Conservation (phyloP, 495 filamentous ascomycete species). For the Amniculicola lignicola region DNA sequence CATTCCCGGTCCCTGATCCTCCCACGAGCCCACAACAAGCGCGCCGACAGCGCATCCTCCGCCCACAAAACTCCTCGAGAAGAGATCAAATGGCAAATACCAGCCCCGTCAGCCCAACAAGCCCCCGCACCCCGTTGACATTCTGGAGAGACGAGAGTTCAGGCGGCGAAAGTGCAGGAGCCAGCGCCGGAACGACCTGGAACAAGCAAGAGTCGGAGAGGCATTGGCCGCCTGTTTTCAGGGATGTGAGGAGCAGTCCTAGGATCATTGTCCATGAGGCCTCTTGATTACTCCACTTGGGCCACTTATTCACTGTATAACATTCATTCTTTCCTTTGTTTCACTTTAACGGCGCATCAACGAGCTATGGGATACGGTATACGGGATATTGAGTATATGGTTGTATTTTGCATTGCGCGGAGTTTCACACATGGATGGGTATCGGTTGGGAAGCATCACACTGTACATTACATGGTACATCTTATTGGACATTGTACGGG, state of each 20-base stretch:
- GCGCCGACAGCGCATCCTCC: conserved; percentile 14
- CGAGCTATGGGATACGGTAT: no score
- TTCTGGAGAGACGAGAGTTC: conserved; percentile 19
- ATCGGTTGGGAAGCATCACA: no score
- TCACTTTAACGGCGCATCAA: no score
- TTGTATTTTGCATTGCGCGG: no score
- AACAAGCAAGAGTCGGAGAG: not conserved
- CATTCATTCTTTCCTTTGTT: no score
- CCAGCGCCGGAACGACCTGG: not conserved
- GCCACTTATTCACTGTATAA: no score
- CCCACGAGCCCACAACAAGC: conserved; percentile 10
- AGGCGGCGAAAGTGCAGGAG: not conserved
- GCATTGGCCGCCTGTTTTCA: conserved; percentile 9
- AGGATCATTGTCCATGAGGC: conserved; percentile 21
- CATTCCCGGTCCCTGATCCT: conserved; percentile 9
- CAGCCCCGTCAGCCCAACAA: conserved; percentile 1
- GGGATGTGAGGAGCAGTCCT: conserved; percentile 24
- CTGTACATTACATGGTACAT: no score
- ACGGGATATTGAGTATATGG: no score
- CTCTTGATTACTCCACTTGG: no score
- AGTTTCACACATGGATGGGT: no score
- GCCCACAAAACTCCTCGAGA: conserved; percentile 20
- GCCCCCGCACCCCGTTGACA: conserved; percentile 6
- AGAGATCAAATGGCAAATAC: conserved; percentile 18
- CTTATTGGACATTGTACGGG: no score